phyloP scores from a whole-genome alignment of 768 basidiomycete genomes.

The Suillus variegatus region DNA sequence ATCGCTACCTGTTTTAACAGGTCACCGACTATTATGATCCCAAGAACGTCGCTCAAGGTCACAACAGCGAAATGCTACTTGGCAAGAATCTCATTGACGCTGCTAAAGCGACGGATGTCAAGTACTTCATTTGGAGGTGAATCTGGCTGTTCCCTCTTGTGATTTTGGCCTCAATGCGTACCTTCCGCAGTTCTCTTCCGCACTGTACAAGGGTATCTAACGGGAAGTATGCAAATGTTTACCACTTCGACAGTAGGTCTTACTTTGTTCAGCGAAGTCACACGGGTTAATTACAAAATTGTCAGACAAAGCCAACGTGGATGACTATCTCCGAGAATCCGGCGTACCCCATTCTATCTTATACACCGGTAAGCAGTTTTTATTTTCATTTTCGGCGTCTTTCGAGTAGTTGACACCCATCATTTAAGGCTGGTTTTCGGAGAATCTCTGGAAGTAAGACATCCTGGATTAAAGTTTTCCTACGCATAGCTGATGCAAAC shows the following conservation, averaged over 20 bases:
- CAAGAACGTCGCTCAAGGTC: slow-evolving; percentile 17
- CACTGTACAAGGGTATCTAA: slow-evolving; percentile 14
- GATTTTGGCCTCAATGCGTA: not conserved
- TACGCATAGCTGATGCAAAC: not conserved
- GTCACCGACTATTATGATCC: slow-evolving; percentile 30
- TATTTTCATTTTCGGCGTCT: too few species aligned
- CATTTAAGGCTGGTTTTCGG: slow-evolving; percentile 24
- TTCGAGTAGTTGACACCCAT: not conserved
- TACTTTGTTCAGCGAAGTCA: not conserved
- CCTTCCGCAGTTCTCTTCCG: slow-evolving; percentile 21
- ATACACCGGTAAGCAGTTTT: slow-evolving; percentile 19
- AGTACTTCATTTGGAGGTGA: slow-evolving; percentile 35
- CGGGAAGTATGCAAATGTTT: slow-evolving; percentile 23
- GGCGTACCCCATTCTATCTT: slow-evolving; percentile 21
- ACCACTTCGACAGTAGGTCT: slow-evolving; percentile 27
- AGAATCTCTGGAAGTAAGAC: slow-evolving; percentile 25
- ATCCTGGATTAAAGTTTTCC: not conserved
- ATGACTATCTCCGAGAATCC: slow-evolving; percentile 23
- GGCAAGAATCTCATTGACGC: slow-evolving; percentile 35
- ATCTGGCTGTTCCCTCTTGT: not conserved
- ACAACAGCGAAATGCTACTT: slow-evolving; percentile 20
- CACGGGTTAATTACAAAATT: too few species aligned
- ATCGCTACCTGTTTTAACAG: slow-evolving; percentile 9
- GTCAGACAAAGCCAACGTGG: slow-evolving; percentile 26
- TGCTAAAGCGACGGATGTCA: slow-evolving; percentile 20